These are phyloP conservation scores for Kuraishia floccosa DNA, from an alignment of 805 yeast genomes.

Conservation along the genomic window DNA sequence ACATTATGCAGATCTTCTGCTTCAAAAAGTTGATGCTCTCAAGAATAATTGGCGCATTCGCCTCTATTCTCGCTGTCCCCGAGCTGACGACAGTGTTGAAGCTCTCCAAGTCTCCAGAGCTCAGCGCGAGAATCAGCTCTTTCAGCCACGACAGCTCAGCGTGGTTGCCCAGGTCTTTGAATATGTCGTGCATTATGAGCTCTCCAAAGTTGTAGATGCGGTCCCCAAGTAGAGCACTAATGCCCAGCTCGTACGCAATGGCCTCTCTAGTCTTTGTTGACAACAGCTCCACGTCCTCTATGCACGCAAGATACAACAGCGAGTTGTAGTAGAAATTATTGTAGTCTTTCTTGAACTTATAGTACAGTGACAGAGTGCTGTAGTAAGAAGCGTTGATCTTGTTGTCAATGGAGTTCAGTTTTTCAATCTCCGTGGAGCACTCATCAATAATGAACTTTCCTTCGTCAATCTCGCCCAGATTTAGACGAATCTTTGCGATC, in stretches of 20 bases:
- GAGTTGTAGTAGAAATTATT: constrained; percentile 74
- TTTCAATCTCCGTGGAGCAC: constrained; percentile 46
- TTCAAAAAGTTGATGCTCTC: constrained; percentile 55
- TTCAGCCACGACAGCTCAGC: constrained; percentile 61
- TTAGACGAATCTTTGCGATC: constrained; percentile 60
- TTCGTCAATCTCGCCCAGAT: constrained; percentile 37
- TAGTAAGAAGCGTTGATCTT: constrained; percentile 77
- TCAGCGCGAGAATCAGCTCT: constrained; percentile 57
- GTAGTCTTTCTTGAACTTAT: constrained; percentile 67
- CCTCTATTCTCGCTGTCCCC: constrained; percentile 5
- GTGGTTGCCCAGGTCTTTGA: constrained; percentile 34
- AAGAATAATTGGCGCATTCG: constrained; percentile 40
- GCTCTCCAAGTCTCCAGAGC: constrained; percentile 61
- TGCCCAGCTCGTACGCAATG: constrained; percentile 62
- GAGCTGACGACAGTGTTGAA: constrained; percentile 36
- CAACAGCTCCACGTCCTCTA: constrained; percentile 31
- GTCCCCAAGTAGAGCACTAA: constrained; percentile 86
- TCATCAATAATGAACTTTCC: constrained; percentile 61
- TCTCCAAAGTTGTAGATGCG: constrained; percentile 94
- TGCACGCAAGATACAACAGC: constrained; percentile 71
- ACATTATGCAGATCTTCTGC: constrained; percentile 88
- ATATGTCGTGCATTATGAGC: constrained; percentile 78
- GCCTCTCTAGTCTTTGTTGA: constrained; percentile 19
- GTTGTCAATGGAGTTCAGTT: constrained; percentile 40
- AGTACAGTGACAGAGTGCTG: constrained; percentile 66